Base-by-base conservation (phyloP, 805 yeast genomes). In the Yamadazyma tumulicola region DNA sequence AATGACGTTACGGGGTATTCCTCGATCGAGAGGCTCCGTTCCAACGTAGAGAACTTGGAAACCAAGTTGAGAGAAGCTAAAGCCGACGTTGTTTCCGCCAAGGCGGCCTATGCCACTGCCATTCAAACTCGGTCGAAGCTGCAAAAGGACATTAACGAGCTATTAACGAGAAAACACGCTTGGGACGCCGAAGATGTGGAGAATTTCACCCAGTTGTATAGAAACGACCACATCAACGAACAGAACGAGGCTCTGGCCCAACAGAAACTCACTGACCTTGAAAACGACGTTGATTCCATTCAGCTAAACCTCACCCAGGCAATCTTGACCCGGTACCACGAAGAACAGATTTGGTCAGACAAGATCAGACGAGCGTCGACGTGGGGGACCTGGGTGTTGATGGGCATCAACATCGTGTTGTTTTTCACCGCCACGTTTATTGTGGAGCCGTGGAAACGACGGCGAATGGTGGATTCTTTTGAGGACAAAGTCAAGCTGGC, bases 301-400 rank as follows among this genome's bases (percentile, higher is more conserved):
- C 91, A 84, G 46, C 72, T 77, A 35, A 75, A 72, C 37, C 61
- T 88, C 30, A 80, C 87, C 12, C 79, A 79, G 37, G 81, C 85
- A 39, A 93, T 93, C 12, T 67, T 91, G 51, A 79, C 88, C 2
- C 67, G 97, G 47, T 93, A 93, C 51, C 96, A 91, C 43, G 97
- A 93, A 55, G 99, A 93, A 52, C 97, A 93, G 58, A 78, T 93
- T 6, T 93, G 98, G 97, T 86, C 96, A 2, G 98, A 93, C 60
- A 89, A 89, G 58, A 93, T 93, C 40, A 69, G 98, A 41, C 75
- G 89, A 45, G 87, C 95, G 4, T 85, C 96, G 5, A 89, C 97
- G 0, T 93, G 96, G 95, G 98, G 97, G 2, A 93, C 99, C 0
- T 79, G 93, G 72, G 64, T 81, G 4, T 68, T 93, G 27, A 87